A percentile compares a stretch with the other conserved stretches of the same genome.
These are phyloP conservation scores for Malus asiatica DNA, from an alignment of 306 rosid genomes.

Conservation along the genomic window DNA sequence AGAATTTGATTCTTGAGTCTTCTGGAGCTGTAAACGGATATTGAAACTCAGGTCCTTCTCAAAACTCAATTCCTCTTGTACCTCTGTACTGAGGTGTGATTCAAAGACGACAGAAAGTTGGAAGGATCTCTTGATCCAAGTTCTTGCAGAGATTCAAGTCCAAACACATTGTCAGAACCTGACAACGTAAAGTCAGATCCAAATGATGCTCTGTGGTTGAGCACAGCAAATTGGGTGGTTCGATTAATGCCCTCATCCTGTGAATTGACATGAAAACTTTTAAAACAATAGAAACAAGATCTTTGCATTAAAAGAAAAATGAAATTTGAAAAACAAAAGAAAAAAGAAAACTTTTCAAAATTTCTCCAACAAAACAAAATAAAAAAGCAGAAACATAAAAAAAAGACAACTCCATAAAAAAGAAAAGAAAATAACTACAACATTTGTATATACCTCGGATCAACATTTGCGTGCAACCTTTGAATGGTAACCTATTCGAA, in stretches of 20 bases:
- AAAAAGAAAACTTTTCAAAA: background rate
- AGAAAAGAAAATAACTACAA: background rate
- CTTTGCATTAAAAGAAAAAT: background rate
- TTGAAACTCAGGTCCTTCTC: conserved; percentile 73
- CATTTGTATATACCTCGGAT: conserved; percentile 46
- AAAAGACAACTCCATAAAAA: conserved; percentile 10
- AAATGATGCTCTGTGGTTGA: conserved; percentile 56
- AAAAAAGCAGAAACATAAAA: background rate
- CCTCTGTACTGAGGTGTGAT: conserved; percentile 19
- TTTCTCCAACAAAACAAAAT: conserved; percentile 13
- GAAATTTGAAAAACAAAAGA: background rate
- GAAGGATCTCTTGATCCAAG: conserved; percentile 39
- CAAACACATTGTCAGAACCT: conserved; percentile 87
- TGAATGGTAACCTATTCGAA: conserved; percentile 61
- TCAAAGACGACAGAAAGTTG: conserved; percentile 29
- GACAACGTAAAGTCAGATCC: conserved; percentile 88
- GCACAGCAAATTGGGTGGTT: conserved; percentile 34
- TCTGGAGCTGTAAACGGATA: conserved; percentile 70
- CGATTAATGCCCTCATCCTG: conserved; percentile 51
- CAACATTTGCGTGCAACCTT: conserved; percentile 51
- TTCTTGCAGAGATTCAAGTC: conserved; percentile 63
- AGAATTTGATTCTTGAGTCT: conserved; percentile 82
- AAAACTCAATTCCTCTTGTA: conserved; percentile 35
- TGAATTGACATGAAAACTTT: background rate
- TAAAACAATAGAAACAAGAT: conserved; percentile 1